A percentile compares a stretch with the other conserved stretches of the same genome.
Conservation (phyloP, 768 basidiomycete genomes). For the Macrolepiota fuliginosa region DNA sequence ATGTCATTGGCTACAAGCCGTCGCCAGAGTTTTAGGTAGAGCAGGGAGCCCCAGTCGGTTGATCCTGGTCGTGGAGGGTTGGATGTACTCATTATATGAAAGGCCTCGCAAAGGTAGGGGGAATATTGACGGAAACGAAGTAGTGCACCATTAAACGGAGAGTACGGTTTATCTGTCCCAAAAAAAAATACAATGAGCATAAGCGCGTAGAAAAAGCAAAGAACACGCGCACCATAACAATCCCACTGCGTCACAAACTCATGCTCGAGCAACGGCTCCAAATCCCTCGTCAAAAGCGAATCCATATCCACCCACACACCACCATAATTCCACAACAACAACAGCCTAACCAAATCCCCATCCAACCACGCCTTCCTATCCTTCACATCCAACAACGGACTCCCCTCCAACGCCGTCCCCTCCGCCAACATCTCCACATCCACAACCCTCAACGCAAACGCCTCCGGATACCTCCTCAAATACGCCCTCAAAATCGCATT, state of each 20-base stretch:
- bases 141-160: constrained; percentile 86
- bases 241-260: constrained; percentile 99
- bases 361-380: constrained; percentile 93
- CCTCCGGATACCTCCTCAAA: constrained; percentile 57
- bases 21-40: constrained; percentile 91
- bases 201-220: not conserved
- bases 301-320: constrained; percentile 99
- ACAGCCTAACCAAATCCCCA: constrained; percentile 85
- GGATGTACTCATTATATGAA: constrained; percentile 83
- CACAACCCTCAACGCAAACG: constrained; percentile 69
- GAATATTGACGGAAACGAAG: constrained; percentile 92
- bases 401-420: constrained; percentile 77
- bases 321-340: constrained; percentile 87
- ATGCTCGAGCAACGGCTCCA: constrained; percentile 84
- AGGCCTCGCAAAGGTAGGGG: constrained; percentile 96
- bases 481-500: constrained; percentile 62
- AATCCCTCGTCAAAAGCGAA: constrained; percentile 83
- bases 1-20: constrained; percentile 69
- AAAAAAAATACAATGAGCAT: not conserved
- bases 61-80: constrained; percentile 71
- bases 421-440: constrained; percentile 64
- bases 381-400: constrained; percentile 49
- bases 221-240: constrained; percentile 76
- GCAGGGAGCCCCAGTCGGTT: constrained; percentile 91
- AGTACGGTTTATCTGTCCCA: constrained; percentile 38